Evolutionary conservation across 1,284 basidiomycete genomes (phyloP), one percentile per base, ranked within the genome.

Genomic region (Veloboletus limbatus): DNA sequence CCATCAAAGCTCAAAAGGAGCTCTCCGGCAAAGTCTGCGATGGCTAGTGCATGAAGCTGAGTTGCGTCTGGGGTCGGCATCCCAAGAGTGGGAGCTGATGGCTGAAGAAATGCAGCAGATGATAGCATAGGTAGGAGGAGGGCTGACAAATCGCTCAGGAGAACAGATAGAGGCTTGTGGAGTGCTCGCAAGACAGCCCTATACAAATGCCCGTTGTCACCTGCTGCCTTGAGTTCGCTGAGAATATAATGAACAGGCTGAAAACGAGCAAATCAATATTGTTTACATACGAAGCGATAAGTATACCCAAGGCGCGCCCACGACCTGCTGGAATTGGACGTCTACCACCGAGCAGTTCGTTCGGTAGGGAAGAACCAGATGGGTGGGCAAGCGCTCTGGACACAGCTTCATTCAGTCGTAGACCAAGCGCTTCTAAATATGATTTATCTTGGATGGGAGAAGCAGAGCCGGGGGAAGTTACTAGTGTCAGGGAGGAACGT

Each of bases 361-460:
- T 66, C 6, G 71, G 63, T 39, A 66, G 56, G 20, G 72, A 70
- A 20, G 79, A 71, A 9, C 79, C 79, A 2, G 72, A 60, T 13
- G 86, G 83, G 53, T 83, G 81, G 11, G 77, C 73, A 33, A 90
- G 70, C 2, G 85, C 82, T 67, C 79, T 87, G 36, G 85, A 81
- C n/a, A 87, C 84, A 0, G 83, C 86, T 63, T 91, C 88, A 58
- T 81, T 88, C 32, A 91, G 71, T 62, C 83, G 88, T 46, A 89
- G 72, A 54, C 80, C 74, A 39, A 90, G 76, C 43, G 81, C 77
- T 62, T 88, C 84, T 49, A 89, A 74, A 64, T 88, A 90, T 6
- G 84, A 85, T 43, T 83, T 84, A 61, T 88, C 86, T 57, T 87
- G 86, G 30, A 83, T 69, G 32, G 84, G 75, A 8, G 78, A 70